Conservation (phyloP, 257 asterid genomes). For the Henckelia pumila region DNA sequence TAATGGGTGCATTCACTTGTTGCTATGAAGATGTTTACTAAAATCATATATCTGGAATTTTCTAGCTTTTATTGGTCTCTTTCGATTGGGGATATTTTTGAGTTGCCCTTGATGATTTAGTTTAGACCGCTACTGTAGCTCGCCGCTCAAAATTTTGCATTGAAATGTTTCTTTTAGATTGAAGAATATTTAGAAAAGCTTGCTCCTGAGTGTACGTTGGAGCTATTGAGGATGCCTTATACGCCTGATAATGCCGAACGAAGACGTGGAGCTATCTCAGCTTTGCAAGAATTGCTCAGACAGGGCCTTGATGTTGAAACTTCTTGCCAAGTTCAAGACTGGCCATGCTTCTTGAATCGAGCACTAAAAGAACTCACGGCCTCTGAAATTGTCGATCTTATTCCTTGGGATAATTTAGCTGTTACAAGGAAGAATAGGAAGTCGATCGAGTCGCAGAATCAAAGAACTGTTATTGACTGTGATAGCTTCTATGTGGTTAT, state of each 20-base stretch:
- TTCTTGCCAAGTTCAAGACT: slow-evolving; percentile 91
- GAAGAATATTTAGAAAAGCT: slow-evolving; percentile 97
- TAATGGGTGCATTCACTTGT: slow-evolving; percentile 1
- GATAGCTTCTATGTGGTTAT: slow-evolving; percentile 74
- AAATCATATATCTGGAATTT: slow-evolving; percentile 16
- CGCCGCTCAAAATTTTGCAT: slow-evolving; percentile 21
- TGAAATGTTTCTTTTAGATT: slow-evolving; percentile 52
- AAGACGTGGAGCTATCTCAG: slow-evolving; percentile 87
- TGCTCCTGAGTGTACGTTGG: slow-evolving; percentile 97
- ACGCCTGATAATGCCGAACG: slow-evolving; percentile 96
- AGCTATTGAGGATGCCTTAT: slow-evolving; percentile 84
- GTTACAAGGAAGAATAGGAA: slow-evolving; percentile 83
- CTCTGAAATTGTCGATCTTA: slow-evolving; percentile 83
- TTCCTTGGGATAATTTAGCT: slow-evolving; percentile 82
- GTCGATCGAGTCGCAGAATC: slow-evolving; percentile 86
- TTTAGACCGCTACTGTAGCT: slow-evolving; percentile 7
- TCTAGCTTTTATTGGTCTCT: neutral
- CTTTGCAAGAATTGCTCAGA: slow-evolving; percentile 86
- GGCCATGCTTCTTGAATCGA: slow-evolving; percentile 91
- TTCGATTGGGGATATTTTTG: slow-evolving; percentile 10
- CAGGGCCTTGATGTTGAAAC: slow-evolving; percentile 93
- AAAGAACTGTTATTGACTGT: slow-evolving; percentile 80
- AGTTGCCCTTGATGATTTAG: neutral
- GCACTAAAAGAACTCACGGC: slow-evolving; percentile 90
- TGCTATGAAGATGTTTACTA: slow-evolving; percentile 14